Evolutionary conservation across 2,329 filamentous ascomycete genomes (phyloP), one percentile per base, ranked within the genome.

Genomic region (Plectosphaerella cucumerina): DNA sequence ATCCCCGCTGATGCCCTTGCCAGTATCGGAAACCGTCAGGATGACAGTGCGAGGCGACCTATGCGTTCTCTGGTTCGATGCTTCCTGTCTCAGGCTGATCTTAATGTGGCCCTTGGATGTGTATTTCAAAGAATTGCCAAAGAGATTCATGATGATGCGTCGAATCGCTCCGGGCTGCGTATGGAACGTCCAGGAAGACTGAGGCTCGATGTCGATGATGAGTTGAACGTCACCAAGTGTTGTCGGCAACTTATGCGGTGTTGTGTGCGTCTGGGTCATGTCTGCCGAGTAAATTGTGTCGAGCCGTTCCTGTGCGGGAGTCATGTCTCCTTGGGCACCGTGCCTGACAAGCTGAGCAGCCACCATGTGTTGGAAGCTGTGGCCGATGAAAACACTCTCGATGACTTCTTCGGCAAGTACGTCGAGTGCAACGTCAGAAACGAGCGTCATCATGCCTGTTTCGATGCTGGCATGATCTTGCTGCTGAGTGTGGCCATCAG

Each of bases 1-100:
- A 11, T 84, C 77, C 20, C 77, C 70, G 0, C 74, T 77, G 50
- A 87, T 87, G 6, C 84, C 84, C 50, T 75, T 75, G 2, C 84
- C 84, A 2, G 82, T 82, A 58, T 87, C 84, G 0, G 74, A 71
- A 12, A 87, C 76, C 0, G 71, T 78, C 23, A 81, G 57, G 1
- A 66, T 47, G 12, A 55, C 47, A 31, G 9, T 31, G 26, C 12
- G 66, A 46, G 47, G 61, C 49, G 23, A 63, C 43, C 42, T 59
- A 53, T 31, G 55, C 50, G 6, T 47, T 50, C 11, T 61, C 51
- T 5, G 51, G 31, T 22, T 55, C 33, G 55, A 56, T 23, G 54
- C 55, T 35, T 57, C 53, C 12, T 57, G 51, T 43, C 59, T 55
- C 1, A 71, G 50, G 0, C 62, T 62, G 20, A 79, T 60, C 18